phyloP scores from a whole-genome alignment of 2,329 filamentous ascomycete genomes.

The Cladosporium halotolerans region DNA sequence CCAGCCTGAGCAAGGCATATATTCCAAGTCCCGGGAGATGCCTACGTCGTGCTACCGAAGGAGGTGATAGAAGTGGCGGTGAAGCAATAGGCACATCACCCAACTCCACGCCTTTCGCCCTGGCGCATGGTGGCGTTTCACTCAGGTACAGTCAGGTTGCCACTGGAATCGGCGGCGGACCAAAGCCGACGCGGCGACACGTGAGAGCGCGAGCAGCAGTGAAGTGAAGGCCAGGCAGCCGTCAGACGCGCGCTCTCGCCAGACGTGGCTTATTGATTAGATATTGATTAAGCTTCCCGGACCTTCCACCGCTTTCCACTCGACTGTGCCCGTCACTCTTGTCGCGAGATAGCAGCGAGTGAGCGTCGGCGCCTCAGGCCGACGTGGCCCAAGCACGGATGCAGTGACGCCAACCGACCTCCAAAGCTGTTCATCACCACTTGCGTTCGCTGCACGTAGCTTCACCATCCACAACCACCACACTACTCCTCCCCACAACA shows the following conservation, averaged over 20 bases:
- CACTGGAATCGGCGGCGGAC: too few relatives aligned
- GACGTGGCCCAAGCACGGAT: background rate
- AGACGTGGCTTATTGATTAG: background rate
- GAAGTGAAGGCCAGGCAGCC: constrained; percentile 4
- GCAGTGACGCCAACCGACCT: background rate
- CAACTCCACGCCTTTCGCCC: too few relatives aligned
- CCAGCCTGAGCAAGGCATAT: too few relatives aligned
- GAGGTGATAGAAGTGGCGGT: background rate
- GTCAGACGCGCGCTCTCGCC: background rate
- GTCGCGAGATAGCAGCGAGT: background rate
- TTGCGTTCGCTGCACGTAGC: constrained; percentile 1
- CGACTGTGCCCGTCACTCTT: background rate
- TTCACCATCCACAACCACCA: background rate
- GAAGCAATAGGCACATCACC: background rate
- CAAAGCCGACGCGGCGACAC: background rate
- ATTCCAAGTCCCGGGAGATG: background rate
- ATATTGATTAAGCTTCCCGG: background rate
- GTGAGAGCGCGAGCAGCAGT: background rate
- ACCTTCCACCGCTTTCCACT: constrained; percentile 2
- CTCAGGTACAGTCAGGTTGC: too few relatives aligned
- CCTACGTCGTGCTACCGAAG: background rate
- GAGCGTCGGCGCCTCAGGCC: background rate
- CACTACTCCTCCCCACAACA: background rate
- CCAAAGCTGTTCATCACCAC: constrained; percentile 1
- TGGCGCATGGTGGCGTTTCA: too few relatives aligned